Evolutionary conservation across 1,284 basidiomycete species (phyloP).

Genomic region (Phlebopus sp.): DNA sequence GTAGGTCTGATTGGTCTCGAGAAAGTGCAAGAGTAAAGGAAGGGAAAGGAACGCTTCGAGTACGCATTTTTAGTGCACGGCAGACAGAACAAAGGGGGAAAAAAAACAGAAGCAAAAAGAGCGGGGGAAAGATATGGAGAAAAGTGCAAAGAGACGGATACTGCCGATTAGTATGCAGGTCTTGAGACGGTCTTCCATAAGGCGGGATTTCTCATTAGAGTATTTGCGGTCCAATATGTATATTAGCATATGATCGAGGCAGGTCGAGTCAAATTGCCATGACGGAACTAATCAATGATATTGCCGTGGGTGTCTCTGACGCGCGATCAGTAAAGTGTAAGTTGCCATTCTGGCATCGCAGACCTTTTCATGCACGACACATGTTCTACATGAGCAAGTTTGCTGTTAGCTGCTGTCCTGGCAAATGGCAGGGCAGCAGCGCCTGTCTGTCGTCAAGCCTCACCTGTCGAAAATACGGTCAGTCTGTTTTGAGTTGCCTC

Average conservation of each 20-base stretch:
- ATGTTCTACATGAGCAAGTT: not conserved
- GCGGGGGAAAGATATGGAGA: not conserved
- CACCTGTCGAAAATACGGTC: too few relatives aligned
- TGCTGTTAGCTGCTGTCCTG: not conserved
- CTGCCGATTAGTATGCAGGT: not conserved
- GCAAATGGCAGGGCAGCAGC: too few relatives aligned
- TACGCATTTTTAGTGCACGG: slow-evolving; percentile 1
- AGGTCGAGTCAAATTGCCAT: slow-evolving; percentile 7
- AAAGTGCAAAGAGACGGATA: not conserved
- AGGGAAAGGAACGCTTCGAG: slow-evolving; percentile 4
- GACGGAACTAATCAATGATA: slow-evolving; percentile 5
- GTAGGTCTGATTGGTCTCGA: not conserved
- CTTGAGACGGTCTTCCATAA: slow-evolving; percentile 5
- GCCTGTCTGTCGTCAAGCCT: too few relatives aligned
- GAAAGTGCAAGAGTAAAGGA: slow-evolving; percentile 5
- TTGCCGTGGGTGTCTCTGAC: slow-evolving; percentile 2
- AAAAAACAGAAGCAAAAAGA: not conserved
- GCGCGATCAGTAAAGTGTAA: not conserved
- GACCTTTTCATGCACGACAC: not conserved
- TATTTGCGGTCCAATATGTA: not conserved
- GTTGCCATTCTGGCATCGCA: too few relatives aligned
- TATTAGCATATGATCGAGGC: slow-evolving; percentile 2
- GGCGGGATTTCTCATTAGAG: not conserved
- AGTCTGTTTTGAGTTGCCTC: too few relatives aligned
- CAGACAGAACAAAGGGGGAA: not conserved